Base-by-base conservation (phyloP, 2,329 filamentous ascomycete species). In the Pestalotiopsis sp. region DNA sequence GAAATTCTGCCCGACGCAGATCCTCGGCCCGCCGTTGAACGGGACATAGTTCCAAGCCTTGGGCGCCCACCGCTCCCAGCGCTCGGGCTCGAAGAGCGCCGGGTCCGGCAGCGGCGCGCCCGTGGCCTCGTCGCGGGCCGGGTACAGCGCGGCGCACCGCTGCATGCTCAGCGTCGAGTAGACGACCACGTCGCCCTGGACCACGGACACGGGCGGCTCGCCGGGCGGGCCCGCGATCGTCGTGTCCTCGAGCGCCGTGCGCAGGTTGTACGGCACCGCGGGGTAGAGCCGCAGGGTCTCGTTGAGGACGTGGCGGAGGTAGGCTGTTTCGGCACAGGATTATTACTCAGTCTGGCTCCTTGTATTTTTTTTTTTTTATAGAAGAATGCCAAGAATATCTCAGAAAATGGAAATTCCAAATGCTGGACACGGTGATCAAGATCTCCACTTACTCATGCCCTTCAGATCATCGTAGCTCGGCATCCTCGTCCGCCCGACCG, bases 381-480 rank as follows among this genome's bases (percentile, higher is more conserved):
- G 27, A 4, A 1, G 27, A 31, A 31, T 31, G 1, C 27, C 1
- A 31, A 31, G 5, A 7, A 7, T 31, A 6, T 31, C 6, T 31
- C 27, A 27, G 27, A 27, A 27, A 27, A 27, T 6, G 27, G 6
- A 31, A 31, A 7, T 4, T 1, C 27, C 27, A 31, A 31, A 1
- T 6, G 4, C 27, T 31, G 27, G 27, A 31, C 27, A 31, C 27
- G 5, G 27, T 31, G 27, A 31, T 7, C 27, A 31, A 31, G 1
- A 31, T 31, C 17, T 17, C 5, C 17, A 52, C 45, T 52, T 52
- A 52, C 45, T 87, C 90, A 93, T 92, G 52, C 84, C 83, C 80
- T 93, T 93, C 55, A 93, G 80, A 73, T 93, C 85, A 2, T 86
- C 81, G 75, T 92, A 93, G 1, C 86, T 90, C 0, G 85, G 84